These are phyloP conservation scores for Pterocarpus macrocarpus DNA, from an alignment of 306 rosid species.

Conservation along the genomic window DNA sequence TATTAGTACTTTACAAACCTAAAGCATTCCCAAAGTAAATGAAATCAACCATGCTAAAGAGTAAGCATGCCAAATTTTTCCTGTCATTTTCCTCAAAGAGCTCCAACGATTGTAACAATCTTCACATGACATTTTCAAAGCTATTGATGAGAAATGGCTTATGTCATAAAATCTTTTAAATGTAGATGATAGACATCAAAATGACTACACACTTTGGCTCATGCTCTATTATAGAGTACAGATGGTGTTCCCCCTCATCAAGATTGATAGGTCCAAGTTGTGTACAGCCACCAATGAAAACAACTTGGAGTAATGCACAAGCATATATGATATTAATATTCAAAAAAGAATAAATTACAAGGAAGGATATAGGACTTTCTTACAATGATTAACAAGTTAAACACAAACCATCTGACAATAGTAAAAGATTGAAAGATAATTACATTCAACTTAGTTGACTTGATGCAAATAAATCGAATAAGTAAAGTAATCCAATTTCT, in stretches of 20 bases:
- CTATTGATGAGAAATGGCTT: constrained; percentile 94
- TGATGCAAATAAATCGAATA: too few relatives aligned
- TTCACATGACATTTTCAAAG: constrained; percentile 97
- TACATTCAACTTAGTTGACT: too few relatives aligned
- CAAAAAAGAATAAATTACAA: not conserved
- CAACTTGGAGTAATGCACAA: constrained; percentile 63
- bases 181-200: constrained; percentile 84
- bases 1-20: too few relatives aligned
- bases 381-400: not conserved
- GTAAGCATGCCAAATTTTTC: constrained; percentile 97
- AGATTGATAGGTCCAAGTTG: constrained; percentile 99
- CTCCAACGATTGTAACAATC: constrained; percentile 94
- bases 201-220: constrained; percentile 87
- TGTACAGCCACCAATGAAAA: constrained; percentile 97
- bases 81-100: constrained; percentile 98
- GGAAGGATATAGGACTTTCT: not conserved
- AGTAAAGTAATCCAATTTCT: too few relatives aligned
- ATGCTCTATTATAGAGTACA: constrained; percentile 82
- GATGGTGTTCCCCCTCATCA: constrained; percentile 99
- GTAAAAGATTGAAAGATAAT: not conserved
- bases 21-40: too few relatives aligned
- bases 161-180: constrained; percentile 90
- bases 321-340: not conserved
- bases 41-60: too few relatives aligned
- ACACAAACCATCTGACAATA: constrained; percentile 6